These are phyloP conservation scores for Myriosclerotinia scirpicola DNA, from an alignment of 2,329 filamentous ascomycete species.

Conservation along the genomic window DNA sequence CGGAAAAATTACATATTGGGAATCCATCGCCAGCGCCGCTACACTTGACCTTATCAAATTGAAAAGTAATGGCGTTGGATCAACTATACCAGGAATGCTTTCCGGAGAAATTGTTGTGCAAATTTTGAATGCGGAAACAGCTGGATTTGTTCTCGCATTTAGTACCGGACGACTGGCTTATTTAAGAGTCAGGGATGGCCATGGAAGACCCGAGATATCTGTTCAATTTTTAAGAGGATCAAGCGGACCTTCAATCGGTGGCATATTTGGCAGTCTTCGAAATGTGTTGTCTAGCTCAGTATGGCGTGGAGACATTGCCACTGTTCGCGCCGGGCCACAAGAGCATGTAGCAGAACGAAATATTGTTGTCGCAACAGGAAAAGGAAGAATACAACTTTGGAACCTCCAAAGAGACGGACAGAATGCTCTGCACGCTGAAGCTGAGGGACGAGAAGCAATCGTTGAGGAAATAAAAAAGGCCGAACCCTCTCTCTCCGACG, in stretches of 20 bases:
- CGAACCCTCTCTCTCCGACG: conserved; percentile 50
- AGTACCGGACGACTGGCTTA: conserved; percentile 86
- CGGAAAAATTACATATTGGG: conserved; percentile 91
- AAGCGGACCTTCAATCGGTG: conserved; percentile 54
- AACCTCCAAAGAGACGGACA: conserved; percentile 85
- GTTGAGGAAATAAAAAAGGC: conserved; percentile 59
- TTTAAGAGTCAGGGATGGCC: conserved; percentile 78
- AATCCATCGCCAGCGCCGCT: conserved; percentile 86
- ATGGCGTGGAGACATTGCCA: conserved; percentile 74
- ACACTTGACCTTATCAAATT: conserved; percentile 75
- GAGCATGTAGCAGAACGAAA: conserved; percentile 79
- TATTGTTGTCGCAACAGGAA: conserved; percentile 74
- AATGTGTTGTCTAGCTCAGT: conserved; percentile 70
- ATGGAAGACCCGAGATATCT: conserved; percentile 79
- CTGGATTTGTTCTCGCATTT: conserved; percentile 82
- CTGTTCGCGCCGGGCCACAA: conserved; percentile 72
- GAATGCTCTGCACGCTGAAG: conserved; percentile 69
- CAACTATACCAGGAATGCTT: conserved; percentile 69
- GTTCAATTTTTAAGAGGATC: conserved; percentile 72
- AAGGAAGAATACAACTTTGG: conserved; percentile 81
- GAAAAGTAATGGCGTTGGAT: conserved; percentile 76
- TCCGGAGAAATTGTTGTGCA: conserved; percentile 76
- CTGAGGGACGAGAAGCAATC: conserved; percentile 67
- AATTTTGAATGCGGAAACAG: conserved; percentile 77
- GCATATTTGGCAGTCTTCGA: conserved; percentile 79